Percentiles rank a stretch among this genome's conserved stretches.
phyloP scores from a whole-genome alignment of 2,329 filamentous ascomycete genomes.

The Fusarium xyrophilum region DNA sequence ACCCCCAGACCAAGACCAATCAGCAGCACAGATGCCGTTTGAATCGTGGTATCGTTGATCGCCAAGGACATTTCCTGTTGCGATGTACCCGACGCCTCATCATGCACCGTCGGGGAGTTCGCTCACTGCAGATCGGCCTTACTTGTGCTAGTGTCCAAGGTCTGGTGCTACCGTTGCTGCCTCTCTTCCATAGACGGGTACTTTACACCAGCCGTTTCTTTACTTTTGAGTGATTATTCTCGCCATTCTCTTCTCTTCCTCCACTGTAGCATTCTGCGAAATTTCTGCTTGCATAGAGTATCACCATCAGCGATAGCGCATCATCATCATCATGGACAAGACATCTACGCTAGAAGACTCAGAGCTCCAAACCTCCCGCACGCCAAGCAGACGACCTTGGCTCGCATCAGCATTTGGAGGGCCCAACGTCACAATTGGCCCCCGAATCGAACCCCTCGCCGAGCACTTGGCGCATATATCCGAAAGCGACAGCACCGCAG shows the following conservation, averaged over 20 bases:
- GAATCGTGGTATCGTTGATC: conserved; percentile 6
- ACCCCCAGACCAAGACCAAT: neutral
- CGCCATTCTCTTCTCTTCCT: neutral
- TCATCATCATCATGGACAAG: conserved; percentile 8
- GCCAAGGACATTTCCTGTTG: conserved; percentile 1
- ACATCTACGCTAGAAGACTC: conserved; percentile 5
- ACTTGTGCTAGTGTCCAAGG: neutral
- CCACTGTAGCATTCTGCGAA: neutral
- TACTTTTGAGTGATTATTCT: neutral
- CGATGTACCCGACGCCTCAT: neutral
- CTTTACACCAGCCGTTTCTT: neutral
- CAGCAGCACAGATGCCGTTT: neutral
- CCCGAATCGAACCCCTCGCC: conserved; percentile 58
- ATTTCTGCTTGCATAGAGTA: neutral
- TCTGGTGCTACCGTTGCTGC: neutral
- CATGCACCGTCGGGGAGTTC: conserved; percentile 20
- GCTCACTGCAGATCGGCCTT: neutral
- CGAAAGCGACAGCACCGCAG: conserved; percentile 51
- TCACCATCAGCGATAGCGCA: neutral
- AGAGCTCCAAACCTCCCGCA: conserved; percentile 8
- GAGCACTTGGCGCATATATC: conserved; percentile 45
- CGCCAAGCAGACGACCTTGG: conserved; percentile 33
- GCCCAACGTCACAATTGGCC: conserved; percentile 52
- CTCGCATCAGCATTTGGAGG: conserved; percentile 49
- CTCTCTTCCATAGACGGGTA: neutral